Conservation (phyloP, 1,139 yeast species). For the Kodamaea ohmeri region DNA sequence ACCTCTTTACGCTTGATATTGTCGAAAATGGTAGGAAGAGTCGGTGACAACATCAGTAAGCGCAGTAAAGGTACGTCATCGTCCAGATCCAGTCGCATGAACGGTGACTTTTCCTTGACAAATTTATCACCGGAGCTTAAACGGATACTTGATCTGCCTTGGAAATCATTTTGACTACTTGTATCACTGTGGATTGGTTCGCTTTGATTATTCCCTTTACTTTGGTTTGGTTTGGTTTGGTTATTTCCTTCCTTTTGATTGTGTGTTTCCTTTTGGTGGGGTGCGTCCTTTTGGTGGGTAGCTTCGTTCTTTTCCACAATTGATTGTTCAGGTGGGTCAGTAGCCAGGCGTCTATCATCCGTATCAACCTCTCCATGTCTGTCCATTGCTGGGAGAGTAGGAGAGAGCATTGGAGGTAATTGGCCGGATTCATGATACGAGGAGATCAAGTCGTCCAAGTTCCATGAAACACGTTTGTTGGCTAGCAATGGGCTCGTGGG, state of each 20-base stretch:
- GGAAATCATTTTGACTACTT: too few relatives aligned
- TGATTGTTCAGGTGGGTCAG: too few relatives aligned
- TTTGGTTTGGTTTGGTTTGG: too few relatives aligned
- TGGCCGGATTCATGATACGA: constrained; percentile 35
- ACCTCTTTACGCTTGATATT: neutral
- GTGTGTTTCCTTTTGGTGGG: too few relatives aligned
- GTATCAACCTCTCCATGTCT: neutral
- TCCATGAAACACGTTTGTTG: constrained; percentile 29
- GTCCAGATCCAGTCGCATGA: constrained; percentile 11
- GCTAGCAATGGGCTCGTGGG: constrained; percentile 1
- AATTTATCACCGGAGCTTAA: too few relatives aligned
- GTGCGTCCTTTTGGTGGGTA: too few relatives aligned
- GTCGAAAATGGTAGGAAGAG: constrained; percentile 33
- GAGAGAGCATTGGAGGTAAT: constrained; percentile 43
- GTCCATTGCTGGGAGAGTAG: constrained; percentile 33
- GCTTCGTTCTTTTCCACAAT: too few relatives aligned
- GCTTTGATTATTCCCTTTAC: too few relatives aligned
- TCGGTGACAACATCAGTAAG: constrained; percentile 36
- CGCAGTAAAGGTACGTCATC: constrained; percentile 30
- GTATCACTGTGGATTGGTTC: too few relatives aligned
- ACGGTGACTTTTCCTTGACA: too few relatives aligned
- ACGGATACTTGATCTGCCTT: too few relatives aligned
- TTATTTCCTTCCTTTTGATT: neutral
- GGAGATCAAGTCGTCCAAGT: constrained; percentile 38
- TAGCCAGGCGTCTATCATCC: too few relatives aligned